Evolutionary conservation across 352 stramenopile species (phyloP).

Genomic region (Phytophthora podocarpi): DNA sequence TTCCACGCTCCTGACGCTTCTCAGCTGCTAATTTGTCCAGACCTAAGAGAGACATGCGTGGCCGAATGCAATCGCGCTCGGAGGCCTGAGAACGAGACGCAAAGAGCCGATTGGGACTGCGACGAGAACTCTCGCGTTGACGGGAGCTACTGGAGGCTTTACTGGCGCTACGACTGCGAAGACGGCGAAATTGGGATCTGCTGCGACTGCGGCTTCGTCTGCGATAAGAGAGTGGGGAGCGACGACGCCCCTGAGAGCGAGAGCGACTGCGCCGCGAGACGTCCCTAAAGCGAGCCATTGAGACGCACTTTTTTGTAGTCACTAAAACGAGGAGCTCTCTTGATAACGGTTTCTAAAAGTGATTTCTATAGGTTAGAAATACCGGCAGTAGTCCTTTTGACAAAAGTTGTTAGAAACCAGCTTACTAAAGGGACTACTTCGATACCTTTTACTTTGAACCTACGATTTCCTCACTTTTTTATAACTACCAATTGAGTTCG

Average conservation of each 20-base stretch:
- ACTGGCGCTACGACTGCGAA: constrained; percentile 22
- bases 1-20: constrained; percentile 55
- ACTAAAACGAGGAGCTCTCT: not conserved
- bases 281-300: constrained; percentile 30
- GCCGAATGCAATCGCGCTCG: constrained; percentile 5
- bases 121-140: constrained; percentile 8
- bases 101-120: constrained; percentile 19
- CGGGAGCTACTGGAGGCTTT: constrained; percentile 9
- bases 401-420: too few species aligned
- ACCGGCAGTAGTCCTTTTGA: too few species aligned
- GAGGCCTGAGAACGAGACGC: constrained; percentile 4
- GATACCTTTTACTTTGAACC: too few species aligned
- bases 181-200: not conserved
- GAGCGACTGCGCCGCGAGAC: constrained; percentile 25
- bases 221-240: constrained; percentile 4
- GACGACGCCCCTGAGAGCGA: constrained; percentile 13
- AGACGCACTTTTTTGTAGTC: too few species aligned
- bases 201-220: constrained; percentile 33
- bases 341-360: too few species aligned
- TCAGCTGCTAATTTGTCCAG: constrained; percentile 64
- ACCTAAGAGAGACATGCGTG: constrained; percentile 51
- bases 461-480: too few species aligned
- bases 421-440: too few species aligned
- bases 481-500: too few species aligned
- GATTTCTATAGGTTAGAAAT: too few species aligned